A percentile compares a stretch with the other conserved stretches of the same genome.
Evolutionary conservation across 2,329 filamentous ascomycete species (phyloP).

Genomic region (Neurospora sp.): DNA sequence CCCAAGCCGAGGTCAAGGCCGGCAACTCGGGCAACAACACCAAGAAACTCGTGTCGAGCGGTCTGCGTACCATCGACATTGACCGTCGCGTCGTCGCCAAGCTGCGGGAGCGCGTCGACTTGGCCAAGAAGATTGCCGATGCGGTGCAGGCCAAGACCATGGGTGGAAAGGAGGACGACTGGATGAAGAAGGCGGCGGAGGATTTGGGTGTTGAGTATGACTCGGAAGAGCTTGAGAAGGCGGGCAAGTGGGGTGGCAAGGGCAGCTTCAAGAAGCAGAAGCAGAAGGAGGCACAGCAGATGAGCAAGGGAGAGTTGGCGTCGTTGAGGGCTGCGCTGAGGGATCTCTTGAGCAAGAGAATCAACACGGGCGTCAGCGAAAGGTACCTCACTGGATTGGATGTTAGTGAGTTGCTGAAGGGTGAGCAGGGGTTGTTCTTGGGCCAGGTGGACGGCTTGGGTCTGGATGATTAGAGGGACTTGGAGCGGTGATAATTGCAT

Average conservation of each 20-base stretch:
- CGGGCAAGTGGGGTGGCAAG: constrained; percentile 53
- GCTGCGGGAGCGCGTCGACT: constrained; percentile 64
- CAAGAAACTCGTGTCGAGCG: constrained; percentile 32
- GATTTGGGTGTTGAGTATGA: constrained; percentile 93
- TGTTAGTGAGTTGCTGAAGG: constrained; percentile 58
- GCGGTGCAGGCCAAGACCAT: constrained; percentile 79
- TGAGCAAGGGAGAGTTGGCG: constrained; percentile 66
- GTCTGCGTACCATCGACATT: constrained; percentile 69
- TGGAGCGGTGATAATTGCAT: too few relatives aligned
- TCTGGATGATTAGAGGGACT: constrained; percentile 19
- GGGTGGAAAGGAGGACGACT: constrained; percentile 71
- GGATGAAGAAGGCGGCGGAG: constrained; percentile 75
- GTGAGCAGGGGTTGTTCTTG: constrained; percentile 58
- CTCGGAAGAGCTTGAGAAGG: constrained; percentile 68
- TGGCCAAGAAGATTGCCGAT: constrained; percentile 85
- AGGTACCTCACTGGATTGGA: constrained; percentile 74
- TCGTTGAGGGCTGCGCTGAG: constrained; percentile 63
- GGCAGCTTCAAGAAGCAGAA: constrained; percentile 66
- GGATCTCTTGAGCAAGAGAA: constrained; percentile 57
- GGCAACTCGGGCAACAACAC: constrained; percentile 15
- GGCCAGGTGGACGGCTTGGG: constrained; percentile 39
- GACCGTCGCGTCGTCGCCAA: constrained; percentile 70
- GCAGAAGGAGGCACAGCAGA: constrained; percentile 56
- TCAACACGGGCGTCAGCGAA: constrained; percentile 84
- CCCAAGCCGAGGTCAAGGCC: constrained; percentile 36